A percentile compares a stretch with the other conserved stretches of the same genome.
Conservation (phyloP, 257 asterid species). For the Capsicum baccatum region DNA sequence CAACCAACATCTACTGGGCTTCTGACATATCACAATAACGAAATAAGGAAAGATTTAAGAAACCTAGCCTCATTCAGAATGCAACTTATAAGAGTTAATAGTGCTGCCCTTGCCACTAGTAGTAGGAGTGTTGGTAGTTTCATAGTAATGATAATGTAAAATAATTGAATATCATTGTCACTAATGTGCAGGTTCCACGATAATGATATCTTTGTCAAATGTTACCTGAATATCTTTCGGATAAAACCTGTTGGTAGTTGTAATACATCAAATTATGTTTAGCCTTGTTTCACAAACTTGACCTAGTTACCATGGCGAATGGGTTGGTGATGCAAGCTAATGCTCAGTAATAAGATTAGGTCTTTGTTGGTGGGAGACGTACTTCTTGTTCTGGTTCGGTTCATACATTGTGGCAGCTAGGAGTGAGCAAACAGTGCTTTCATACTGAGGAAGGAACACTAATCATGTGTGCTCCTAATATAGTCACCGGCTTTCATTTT, state of each 20-base stretch:
- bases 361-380: background rate
- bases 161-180: background rate
- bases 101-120: background rate
- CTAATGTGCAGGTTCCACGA: background rate
- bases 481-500: background rate
- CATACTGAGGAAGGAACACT: background rate
- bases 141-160: background rate
- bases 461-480: background rate
- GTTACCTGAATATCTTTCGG: background rate
- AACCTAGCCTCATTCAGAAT: background rate
- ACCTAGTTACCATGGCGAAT: background rate
- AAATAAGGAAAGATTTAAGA: background rate
- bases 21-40: slow-evolving; percentile 2
- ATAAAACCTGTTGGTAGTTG: background rate
- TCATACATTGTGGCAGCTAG: background rate
- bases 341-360: background rate
- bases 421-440: background rate
- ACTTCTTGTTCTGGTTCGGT: background rate
- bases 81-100: background rate
- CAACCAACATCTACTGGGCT: background rate
- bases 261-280: background rate
- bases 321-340: background rate
- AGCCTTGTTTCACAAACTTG: background rate
- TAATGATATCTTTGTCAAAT: background rate
- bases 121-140: background rate